Percentiles rank a stretch among this genome's conserved stretches.
These are phyloP conservation scores for Starmerella apicola DNA, from an alignment of 805 yeast genomes.

Conservation along the genomic window DNA sequence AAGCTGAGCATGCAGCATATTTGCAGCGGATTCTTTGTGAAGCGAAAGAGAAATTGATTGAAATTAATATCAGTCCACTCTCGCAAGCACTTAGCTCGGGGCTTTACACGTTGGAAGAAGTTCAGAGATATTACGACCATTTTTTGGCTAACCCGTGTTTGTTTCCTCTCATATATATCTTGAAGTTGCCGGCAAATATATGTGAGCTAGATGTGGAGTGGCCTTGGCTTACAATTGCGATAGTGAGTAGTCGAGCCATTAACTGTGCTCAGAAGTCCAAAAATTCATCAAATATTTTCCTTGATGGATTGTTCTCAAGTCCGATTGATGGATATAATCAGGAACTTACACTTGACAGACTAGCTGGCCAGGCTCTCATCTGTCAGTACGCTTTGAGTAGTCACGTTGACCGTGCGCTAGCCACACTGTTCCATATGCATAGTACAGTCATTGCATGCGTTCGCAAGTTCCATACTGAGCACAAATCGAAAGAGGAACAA, in stretches of 20 bases:
- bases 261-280: slow-evolving; percentile 9
- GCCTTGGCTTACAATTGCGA: slow-evolving; percentile 17
- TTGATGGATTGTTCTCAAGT: slow-evolving; percentile 2
- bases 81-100: slow-evolving; percentile 11
- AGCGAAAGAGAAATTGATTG: slow-evolving; percentile 15
- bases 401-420: slow-evolving; percentile 13
- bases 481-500: slow-evolving; percentile 1
- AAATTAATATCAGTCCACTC: slow-evolving; percentile 14
- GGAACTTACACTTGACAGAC: slow-evolving; percentile 9
- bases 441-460: slow-evolving; percentile 10
- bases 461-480: slow-evolving; percentile 2
- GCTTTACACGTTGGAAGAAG: slow-evolving; percentile 14
- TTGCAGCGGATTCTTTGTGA: slow-evolving; percentile 16
- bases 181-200: slow-evolving; percentile 7
- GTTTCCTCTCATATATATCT: slow-evolving; percentile 7
- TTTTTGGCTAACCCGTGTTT: slow-evolving; percentile 2
- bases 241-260: slow-evolving; percentile 19
- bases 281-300: slow-evolving; percentile 10
- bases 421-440: slow-evolving; percentile 15
- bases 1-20: slow-evolving; percentile 17
- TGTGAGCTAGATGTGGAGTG: slow-evolving; percentile 14
- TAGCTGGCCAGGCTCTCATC: slow-evolving; percentile 14
- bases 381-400: slow-evolving; percentile 17
- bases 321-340: slow-evolving; percentile 1
- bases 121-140: slow-evolving; percentile 5